Base-by-base conservation (phyloP, 1,284 basidiomycete genomes). In the Malassezia psittaci region DNA sequence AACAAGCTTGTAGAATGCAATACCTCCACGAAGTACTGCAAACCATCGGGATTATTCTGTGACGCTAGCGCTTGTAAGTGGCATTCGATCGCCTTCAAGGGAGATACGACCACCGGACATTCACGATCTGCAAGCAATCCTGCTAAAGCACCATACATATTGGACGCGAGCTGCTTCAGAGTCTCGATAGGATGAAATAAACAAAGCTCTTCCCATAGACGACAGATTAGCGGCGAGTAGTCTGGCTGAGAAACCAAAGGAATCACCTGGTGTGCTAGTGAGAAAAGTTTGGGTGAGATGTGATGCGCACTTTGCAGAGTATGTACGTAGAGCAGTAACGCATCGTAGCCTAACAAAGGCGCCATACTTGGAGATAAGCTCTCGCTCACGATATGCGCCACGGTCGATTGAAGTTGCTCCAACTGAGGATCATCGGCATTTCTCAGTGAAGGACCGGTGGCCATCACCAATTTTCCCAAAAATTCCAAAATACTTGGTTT, bases 401-500 rank as follows among this genome's bases (percentile, higher is more conserved):
- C 64, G 45, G 68, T 63, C 33, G 53, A 42, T 34, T 74, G 71
- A 48, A 72, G 52, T 16, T 62, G 58, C 11, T 54, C 55, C 42
- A 66, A 59, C 12, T 63, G 54, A 13, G 50, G 32, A 34, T 51
- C 41, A 18, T 59, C 51, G 1, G 60, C 59, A 4, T 59, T 40
- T 3, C 52, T 52, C 10, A 63, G 58, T 1, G 64, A 53, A 46
- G 68, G 61, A 49, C 65, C 63, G 42, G 65, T 60, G 32, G 67
- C 66, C 2, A 64, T 57, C 18, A 70, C 52, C n/a, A 73, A 58
- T 41, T 71, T 72, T 21, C 61, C 60, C 33, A 72, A 54, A 43
- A 72, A 68, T 21, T 66, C 62, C n/a, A 74, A 61, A 41, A 74
- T 58, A 44, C 66, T 66, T 4, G 69, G 70, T 32, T 59, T 53